A percentile compares a stretch with the other conserved stretches of the same genome.
phyloP scores from a whole-genome alignment of 371 early-diverging fungal genomes.

The Mucor circinelloides region DNA sequence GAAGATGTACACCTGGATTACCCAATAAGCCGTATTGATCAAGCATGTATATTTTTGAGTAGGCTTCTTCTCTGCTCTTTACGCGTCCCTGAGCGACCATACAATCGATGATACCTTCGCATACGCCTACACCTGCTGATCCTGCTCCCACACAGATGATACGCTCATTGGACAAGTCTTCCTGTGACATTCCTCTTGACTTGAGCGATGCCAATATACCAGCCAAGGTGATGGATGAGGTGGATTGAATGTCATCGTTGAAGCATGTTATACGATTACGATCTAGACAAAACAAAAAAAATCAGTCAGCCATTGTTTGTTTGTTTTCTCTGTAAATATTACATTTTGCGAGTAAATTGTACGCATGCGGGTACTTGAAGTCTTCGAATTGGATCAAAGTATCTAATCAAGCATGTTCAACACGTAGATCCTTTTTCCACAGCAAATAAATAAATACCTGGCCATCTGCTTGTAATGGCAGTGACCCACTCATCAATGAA shows the following conservation, averaged over 20 bases:
- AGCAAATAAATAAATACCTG: slow-evolving; percentile 42
- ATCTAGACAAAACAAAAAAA: slow-evolving; percentile 42
- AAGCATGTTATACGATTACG: slow-evolving; percentile 60
- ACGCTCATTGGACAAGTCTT: slow-evolving; percentile 41
- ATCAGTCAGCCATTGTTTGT: neutral
- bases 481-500: slow-evolving; percentile 72
- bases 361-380: slow-evolving; percentile 59
- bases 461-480: slow-evolving; percentile 61
- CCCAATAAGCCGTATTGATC: slow-evolving; percentile 57
- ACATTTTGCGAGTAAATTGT: slow-evolving; percentile 61
- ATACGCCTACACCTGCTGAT: slow-evolving; percentile 69
- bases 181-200: slow-evolving; percentile 48
- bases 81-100: slow-evolving; percentile 62
- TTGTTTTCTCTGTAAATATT: slow-evolving; percentile 9
- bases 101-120: slow-evolving; percentile 64
- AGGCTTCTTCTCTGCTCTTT: slow-evolving; percentile 58
- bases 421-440: neutral
- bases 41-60: slow-evolving; percentile 57
- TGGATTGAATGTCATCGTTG: slow-evolving; percentile 72
- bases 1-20: slow-evolving; percentile 43
- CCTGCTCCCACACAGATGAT: slow-evolving; percentile 71
- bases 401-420: slow-evolving; percentile 19
- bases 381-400: slow-evolving; percentile 61
- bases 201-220: slow-evolving; percentile 65
- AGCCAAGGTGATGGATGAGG: slow-evolving; percentile 67